phyloP scores from a whole-genome alignment of 164 flowering plant species.

The Chloranthus sessilifolius region DNA sequence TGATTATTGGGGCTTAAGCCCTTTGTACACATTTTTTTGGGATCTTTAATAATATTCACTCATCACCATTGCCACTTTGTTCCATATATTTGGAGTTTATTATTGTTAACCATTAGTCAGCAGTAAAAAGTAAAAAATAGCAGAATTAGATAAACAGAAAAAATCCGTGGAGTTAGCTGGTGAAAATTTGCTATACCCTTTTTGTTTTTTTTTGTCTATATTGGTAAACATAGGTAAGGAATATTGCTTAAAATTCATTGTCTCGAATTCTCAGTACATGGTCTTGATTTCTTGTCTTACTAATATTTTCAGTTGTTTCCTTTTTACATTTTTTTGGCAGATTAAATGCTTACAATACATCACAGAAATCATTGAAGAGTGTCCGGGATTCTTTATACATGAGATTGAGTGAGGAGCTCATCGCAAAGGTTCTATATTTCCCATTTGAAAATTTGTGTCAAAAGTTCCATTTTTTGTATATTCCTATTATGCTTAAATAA shows the following conservation, averaged over 20 bases:
- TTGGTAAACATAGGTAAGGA: background rate
- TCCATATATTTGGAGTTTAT: no score
- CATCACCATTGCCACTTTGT: no score
- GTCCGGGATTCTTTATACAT: slow-evolving; percentile 54
- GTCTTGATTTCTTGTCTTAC: background rate
- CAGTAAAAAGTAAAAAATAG: no score
- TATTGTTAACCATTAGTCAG: no score
- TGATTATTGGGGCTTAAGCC: no score
- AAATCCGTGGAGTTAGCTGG: background rate
- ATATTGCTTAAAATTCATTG: no score
- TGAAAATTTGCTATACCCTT: background rate
- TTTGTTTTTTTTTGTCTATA: background rate
- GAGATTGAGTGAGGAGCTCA: slow-evolving; percentile 58
- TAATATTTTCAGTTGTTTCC: background rate
- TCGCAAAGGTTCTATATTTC: slow-evolving; percentile 55
- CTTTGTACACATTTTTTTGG: no score
- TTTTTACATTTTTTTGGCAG: slow-evolving; percentile 29
- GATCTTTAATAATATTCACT: no score
- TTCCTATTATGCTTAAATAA: background rate
- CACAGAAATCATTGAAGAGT: slow-evolving; percentile 52
- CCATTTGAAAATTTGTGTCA: background rate
- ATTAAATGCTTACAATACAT: slow-evolving; percentile 51
- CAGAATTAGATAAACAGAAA: no score
- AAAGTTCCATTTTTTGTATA: background rate
- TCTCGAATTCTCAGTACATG: no score